Conservation (phyloP, 768 basidiomycete genomes). For the Termitomyces titanicus region DNA sequence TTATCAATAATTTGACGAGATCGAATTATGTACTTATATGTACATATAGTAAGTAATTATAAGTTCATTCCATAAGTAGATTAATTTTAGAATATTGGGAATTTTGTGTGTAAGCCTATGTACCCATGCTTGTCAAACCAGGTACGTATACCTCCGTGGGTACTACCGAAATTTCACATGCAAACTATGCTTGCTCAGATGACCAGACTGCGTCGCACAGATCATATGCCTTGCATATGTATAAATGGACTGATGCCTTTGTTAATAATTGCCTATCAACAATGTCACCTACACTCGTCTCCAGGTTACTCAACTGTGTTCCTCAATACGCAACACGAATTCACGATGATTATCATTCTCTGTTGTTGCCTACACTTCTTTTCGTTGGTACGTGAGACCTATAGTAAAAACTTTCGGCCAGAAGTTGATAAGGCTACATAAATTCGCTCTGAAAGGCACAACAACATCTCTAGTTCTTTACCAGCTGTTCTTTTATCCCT, state of each 20-base stretch:
- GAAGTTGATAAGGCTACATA: not conserved
- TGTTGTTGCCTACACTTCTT: not conserved
- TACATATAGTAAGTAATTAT: too few relatives aligned
- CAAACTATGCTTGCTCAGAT: too few relatives aligned
- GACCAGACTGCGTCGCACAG: too few relatives aligned
- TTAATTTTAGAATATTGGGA: too few relatives aligned
- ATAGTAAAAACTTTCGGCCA: not conserved
- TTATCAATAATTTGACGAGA: too few relatives aligned
- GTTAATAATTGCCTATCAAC: too few relatives aligned
- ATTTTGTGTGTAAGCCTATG: too few relatives aligned
- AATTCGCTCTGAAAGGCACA: conserved; percentile 3
- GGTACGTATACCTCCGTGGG: too few relatives aligned
- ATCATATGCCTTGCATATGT: not conserved
- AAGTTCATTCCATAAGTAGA: too few relatives aligned
- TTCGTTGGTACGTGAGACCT: conserved; percentile 4
- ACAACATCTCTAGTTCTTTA: conserved; percentile 19
- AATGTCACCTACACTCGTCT: conserved; percentile 8
- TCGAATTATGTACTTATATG: too few relatives aligned
- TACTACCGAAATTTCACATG: too few relatives aligned
- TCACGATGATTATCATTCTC: not conserved
- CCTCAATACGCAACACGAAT: not conserved
- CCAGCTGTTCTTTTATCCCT: conserved; percentile 28
- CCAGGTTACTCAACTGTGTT: not conserved
- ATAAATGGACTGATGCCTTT: not conserved
- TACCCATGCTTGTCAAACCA: too few relatives aligned